Evolutionary conservation across 768 basidiomycete genomes (phyloP).

Genomic region (Chalciporus chontae): DNA sequence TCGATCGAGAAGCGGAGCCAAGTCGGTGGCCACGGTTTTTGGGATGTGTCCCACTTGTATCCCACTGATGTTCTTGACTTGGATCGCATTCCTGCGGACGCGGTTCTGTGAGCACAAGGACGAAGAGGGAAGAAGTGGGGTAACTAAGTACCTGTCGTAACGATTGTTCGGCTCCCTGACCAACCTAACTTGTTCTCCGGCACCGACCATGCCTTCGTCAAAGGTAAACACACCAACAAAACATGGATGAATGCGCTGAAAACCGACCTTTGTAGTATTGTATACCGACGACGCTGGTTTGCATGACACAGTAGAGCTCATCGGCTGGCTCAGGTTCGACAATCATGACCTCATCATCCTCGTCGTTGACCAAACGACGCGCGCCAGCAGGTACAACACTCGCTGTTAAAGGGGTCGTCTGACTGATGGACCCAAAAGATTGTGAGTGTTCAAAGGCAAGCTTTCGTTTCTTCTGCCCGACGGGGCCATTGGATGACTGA

Average conservation of each 20-base stretch:
- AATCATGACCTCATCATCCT: slow-evolving; percentile 39
- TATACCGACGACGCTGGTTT: slow-evolving; percentile 71
- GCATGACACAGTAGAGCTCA: slow-evolving; percentile 62
- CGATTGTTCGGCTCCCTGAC: slow-evolving; percentile 62
- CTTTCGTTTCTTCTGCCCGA: slow-evolving; percentile 44
- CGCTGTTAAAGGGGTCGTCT: slow-evolving; percentile 13
- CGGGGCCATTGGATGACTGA: slow-evolving; percentile 7
- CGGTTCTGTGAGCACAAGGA: neutral
- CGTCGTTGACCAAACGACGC: slow-evolving; percentile 30
- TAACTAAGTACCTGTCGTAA: slow-evolving; percentile 63
- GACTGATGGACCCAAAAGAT: slow-evolving; percentile 13
- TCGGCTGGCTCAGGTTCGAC: slow-evolving; percentile 51
- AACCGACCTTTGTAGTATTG: slow-evolving; percentile 72
- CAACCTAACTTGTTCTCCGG: slow-evolving; percentile 73
- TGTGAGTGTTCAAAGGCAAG: slow-evolving; percentile 24
- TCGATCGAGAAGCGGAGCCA: slow-evolving; percentile 72
- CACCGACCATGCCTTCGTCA: slow-evolving; percentile 68
- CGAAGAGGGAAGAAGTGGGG: neutral
- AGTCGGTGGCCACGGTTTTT: slow-evolving; percentile 48
- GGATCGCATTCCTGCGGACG: slow-evolving; percentile 62
- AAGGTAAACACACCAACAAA: neutral
- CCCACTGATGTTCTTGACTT: slow-evolving; percentile 74
- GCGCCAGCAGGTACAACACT: slow-evolving; percentile 8
- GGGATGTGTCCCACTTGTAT: slow-evolving; percentile 83
- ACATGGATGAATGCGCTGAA: neutral